Percentiles rank a stretch among this genome's conserved stretches.
Evolutionary conservation across 768 basidiomycete species (phyloP).

Genomic region (Tricholoma saponaceum): DNA sequence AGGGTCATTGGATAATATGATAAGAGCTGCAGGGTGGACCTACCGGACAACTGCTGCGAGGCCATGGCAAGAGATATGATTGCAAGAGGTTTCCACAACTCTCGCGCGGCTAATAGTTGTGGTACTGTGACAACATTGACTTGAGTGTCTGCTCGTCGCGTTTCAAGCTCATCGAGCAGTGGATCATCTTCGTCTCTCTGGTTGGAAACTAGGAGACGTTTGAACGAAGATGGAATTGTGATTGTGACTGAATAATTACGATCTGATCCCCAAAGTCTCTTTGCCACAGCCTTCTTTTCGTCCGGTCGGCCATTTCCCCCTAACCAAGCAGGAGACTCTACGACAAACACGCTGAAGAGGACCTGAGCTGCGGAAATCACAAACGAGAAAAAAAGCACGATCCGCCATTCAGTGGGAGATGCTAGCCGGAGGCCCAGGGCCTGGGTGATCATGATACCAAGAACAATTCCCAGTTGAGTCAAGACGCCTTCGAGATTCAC

Average conservation of each 20-base stretch:
- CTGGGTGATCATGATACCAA: conserved; percentile 88
- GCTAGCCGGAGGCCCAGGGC: conserved; percentile 67
- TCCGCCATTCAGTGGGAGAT: conserved; percentile 66
- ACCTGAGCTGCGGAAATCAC: conserved; percentile 54
- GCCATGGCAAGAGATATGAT: conserved; percentile 71
- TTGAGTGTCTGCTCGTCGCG: conserved; percentile 21
- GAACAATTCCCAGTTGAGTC: conserved; percentile 78
- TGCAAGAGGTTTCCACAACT: conserved; percentile 58
- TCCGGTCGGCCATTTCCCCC: conserved; percentile 42
- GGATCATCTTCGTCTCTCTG: conserved; percentile 22
- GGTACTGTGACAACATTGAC: conserved; percentile 42
- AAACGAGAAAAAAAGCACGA: conserved; percentile 62
- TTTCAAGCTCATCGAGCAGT: conserved; percentile 31
- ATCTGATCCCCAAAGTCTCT: conserved; percentile 51
- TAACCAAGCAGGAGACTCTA: conserved; percentile 75
- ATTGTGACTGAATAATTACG: neutral
- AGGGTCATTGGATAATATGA: neutral
- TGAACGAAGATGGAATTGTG: neutral
- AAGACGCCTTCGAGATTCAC: conserved; percentile 53
- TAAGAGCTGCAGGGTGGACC: neutral
- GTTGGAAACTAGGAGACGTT: conserved; percentile 2
- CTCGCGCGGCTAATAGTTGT: conserved; percentile 45
- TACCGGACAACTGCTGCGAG: conserved; percentile 77
- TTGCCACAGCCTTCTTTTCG: conserved; percentile 43
- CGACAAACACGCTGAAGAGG: conserved; percentile 45